phyloP scores from a whole-genome alignment of 2,329 filamentous ascomycete species.

The Apiospora marii region DNA sequence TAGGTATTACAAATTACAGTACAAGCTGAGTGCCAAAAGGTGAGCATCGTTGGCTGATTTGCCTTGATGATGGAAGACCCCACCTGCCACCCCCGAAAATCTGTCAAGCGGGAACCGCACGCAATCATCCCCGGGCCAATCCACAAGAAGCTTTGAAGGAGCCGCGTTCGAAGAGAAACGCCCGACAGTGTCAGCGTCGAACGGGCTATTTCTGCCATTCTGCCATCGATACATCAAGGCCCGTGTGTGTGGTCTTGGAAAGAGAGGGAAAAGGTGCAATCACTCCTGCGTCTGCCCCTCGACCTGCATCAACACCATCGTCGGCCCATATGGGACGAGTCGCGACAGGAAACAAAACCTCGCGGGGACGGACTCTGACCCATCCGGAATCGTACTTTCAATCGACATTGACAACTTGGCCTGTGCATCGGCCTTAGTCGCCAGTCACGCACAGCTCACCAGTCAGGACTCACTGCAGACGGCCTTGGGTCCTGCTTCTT shows the following conservation, averaged over 20 bases:
- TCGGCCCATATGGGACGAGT: constrained; percentile 16
- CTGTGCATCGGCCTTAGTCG: background rate
- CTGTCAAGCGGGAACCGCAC: background rate
- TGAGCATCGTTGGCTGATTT: too few species aligned
- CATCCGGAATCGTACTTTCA: background rate
- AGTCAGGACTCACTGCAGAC: background rate
- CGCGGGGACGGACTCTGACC: background rate
- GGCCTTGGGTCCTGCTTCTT: background rate
- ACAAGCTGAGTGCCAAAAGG: background rate
- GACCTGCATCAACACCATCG: background rate
- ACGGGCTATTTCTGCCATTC: background rate
- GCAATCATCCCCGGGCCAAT: constrained; percentile 3
- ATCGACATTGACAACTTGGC: background rate
- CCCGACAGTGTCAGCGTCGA: background rate
- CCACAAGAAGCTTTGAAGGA: background rate
- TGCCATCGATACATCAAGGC: background rate
- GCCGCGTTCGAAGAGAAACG: background rate
- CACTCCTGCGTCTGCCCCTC: background rate
- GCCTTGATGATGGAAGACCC: too few species aligned
- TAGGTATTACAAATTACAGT: too few species aligned
- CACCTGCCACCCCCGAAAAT: background rate
- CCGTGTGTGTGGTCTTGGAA: background rate
- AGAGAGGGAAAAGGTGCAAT: background rate
- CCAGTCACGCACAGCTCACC: background rate
- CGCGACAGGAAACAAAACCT: background rate